A percentile compares a stretch with the other conserved stretches of the same genome.
These are phyloP conservation scores for Fusarium sp. DNA, from an alignment of 2,329 filamentous ascomycete genomes.

Conservation along the genomic window DNA sequence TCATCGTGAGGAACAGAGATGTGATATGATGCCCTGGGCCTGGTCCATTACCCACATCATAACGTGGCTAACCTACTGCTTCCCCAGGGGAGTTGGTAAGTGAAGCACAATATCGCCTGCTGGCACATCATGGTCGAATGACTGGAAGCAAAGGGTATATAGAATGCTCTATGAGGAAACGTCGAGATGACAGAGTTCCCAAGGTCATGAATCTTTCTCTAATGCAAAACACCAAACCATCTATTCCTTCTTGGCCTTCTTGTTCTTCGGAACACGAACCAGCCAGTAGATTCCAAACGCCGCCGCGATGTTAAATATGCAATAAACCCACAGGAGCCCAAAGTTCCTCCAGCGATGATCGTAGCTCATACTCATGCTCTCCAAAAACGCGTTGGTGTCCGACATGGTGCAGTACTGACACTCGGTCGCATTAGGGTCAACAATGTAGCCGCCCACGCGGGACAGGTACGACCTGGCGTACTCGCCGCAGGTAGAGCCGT, in stretches of 20 bases:
- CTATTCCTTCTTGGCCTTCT: constrained; percentile 32
- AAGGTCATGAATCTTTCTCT: not conserved
- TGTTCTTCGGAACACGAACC: constrained; percentile 51
- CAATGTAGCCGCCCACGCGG: constrained; percentile 59
- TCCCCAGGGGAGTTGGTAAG: too few species aligned
- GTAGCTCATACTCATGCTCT: constrained; percentile 57
- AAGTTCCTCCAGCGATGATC: constrained; percentile 66
- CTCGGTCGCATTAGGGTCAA: constrained; percentile 31
- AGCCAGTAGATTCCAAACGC: constrained; percentile 63
- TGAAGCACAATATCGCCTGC: too few species aligned
- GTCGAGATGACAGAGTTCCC: not conserved
- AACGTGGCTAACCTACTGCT: too few species aligned
- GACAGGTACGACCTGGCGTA: constrained; percentile 64
- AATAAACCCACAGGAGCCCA: constrained; percentile 65
- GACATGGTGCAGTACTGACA: constrained; percentile 60
- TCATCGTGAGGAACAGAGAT: too few species aligned
- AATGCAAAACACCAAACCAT: not conserved
- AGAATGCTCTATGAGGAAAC: not conserved
- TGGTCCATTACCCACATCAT: too few species aligned
- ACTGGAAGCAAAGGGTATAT: not conserved
- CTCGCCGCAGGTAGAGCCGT: constrained; percentile 62
- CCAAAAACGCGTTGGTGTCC: constrained; percentile 55
- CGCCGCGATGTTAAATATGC: constrained; percentile 62
- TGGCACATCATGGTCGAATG: too few species aligned
- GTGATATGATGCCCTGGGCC: too few species aligned